Conservation (phyloP, 768 basidiomycete genomes). For the Vararia minispora region DNA sequence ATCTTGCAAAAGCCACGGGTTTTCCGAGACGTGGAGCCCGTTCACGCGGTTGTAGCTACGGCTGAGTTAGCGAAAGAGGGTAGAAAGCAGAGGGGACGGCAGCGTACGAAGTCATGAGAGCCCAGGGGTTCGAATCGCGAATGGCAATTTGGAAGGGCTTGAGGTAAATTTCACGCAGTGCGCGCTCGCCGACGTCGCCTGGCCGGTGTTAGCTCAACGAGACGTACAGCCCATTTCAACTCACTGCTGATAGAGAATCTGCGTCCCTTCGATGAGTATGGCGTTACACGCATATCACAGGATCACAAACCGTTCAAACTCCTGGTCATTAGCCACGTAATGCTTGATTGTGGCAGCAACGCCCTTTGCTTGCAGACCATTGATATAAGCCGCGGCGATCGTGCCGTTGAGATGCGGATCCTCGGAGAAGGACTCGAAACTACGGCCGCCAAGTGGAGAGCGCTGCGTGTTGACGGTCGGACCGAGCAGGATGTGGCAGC, state of each 20-base stretch:
- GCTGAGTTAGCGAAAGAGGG: background rate
- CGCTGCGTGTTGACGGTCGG: conserved; percentile 59
- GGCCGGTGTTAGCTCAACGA: background rate
- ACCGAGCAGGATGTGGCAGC: conserved; percentile 39
- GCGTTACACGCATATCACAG: conserved; percentile 9
- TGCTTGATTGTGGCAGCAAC: conserved; percentile 58
- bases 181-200: conserved; percentile 44
- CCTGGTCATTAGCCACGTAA: conserved; percentile 53
- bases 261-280: background rate
- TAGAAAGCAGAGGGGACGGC: background rate
- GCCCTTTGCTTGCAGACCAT: conserved; percentile 47
- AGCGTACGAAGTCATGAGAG: conserved; percentile 46
- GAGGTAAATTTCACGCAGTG: conserved; percentile 55
- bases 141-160: conserved; percentile 53
- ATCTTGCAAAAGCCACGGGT: conserved; percentile 35
- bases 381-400: conserved; percentile 49
- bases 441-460: conserved; percentile 42
- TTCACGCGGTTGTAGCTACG: conserved; percentile 48
- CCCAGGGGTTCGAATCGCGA: conserved; percentile 43
- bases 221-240: background rate
- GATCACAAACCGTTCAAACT: conserved; percentile 33
- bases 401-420: conserved; percentile 46
- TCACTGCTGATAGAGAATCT: conserved; percentile 36
- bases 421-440: conserved; percentile 56
- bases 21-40: conserved; percentile 48